Base-by-base conservation (phyloP, 805 yeast species). In the Candida xyloterini region DNA sequence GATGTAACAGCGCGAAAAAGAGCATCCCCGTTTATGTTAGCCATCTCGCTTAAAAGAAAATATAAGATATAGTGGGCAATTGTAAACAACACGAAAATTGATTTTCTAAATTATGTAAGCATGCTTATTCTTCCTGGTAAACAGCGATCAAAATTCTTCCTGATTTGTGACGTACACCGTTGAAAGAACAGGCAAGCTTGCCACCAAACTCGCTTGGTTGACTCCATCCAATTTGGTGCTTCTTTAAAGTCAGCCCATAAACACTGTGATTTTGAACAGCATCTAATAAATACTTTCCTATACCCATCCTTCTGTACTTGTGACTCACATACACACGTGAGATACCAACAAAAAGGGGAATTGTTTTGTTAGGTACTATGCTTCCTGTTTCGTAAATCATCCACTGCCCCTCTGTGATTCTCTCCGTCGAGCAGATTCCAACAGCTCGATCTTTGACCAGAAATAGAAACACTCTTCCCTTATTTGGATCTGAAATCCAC, bases 131-230 rank as follows among this genome's bases (percentile, higher is more conserved):
- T 41, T 56, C 62, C n/a, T 49, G 48, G 51, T 76, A 78, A 1
- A 77, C 73, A 0, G 81, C 81, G 5, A 77, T 60, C 27, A 77
- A 57, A 0, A 55, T 44, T 46, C 68, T 73, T 0, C 82, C 82
- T 20, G 72, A 62, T 41, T 69, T 72, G 53, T 81, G 87, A 20
- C 42, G 57, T 1, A 72, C 74, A 0, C 82, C 79, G 52, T 78
- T 79, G 52, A 76, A 81, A 22, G 54, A 60, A 24, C 56, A 57
- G 0, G 89, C 87, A 23, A 82, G 64, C 41, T 70, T 67, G 1
- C 79, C 78, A 0, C 91, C 91, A 42, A 72, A 68, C 35, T 68
- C 74, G 42, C 84, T 78, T 0, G 90, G 89, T 55, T 83, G 91
- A 30, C 86, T 79, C 76, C 86, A 83, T 1, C 79, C 84, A 14